phyloP scores from a whole-genome alignment of 1,284 basidiomycete genomes.

The Schizophyllum commune region DNA sequence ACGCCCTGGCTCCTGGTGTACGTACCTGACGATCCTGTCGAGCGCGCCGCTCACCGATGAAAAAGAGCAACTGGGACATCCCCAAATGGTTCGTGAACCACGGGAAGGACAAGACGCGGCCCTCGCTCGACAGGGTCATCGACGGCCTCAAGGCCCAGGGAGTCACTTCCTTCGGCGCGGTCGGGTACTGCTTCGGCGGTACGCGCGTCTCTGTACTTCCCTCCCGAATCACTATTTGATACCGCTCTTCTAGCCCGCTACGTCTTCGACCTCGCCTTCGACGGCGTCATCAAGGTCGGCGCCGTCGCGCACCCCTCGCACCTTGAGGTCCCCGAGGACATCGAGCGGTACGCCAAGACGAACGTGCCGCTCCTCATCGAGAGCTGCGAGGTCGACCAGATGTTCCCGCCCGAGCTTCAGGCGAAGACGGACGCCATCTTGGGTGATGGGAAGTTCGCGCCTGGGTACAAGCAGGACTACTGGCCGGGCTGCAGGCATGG shows the following conservation, averaged over 20 bases:
- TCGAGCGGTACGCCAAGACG: conserved; percentile 28
- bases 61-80: conserved; percentile 32
- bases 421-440: conserved; percentile 48
- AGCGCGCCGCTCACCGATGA: not conserved
- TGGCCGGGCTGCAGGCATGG: conserved; percentile 55
- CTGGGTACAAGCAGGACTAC: conserved; percentile 49
- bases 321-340: conserved; percentile 50
- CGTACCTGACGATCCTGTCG: conserved; percentile 4
- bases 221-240: too few relatives aligned
- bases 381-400: conserved; percentile 44
- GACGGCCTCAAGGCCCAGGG: conserved; percentile 49
- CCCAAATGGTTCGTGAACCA: conserved; percentile 45
- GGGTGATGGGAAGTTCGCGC: conserved; percentile 43
- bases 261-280: conserved; percentile 61
- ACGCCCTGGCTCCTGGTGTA: conserved; percentile 30
- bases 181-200: conserved; percentile 69
- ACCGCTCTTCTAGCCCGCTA: conserved; percentile 28
- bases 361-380: conserved; percentile 53
- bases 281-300: conserved; percentile 44
- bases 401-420: conserved; percentile 43
- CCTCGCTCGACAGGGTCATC: conserved; percentile 49
- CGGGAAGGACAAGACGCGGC: conserved; percentile 35
- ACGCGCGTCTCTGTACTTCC: not conserved
- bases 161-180: conserved; percentile 49
- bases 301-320: conserved; percentile 62